Conservation (phyloP, 805 yeast genomes). For the Danielia reshetovae region DNA sequence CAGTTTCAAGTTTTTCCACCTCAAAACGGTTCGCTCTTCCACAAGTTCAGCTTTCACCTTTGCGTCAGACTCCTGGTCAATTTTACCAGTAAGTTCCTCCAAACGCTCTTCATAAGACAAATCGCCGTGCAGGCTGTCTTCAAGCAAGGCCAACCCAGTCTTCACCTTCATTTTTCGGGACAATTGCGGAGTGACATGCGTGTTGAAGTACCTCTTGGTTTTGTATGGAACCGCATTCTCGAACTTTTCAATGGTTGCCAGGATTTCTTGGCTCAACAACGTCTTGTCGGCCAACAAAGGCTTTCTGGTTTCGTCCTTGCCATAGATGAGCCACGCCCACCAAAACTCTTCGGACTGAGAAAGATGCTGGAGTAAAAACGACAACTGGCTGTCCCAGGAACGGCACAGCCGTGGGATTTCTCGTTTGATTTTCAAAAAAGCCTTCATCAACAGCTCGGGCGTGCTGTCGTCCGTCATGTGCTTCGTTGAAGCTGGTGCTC, state of each 20-base stretch:
- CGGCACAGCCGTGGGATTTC: slow-evolving; percentile 22
- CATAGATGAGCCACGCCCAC: slow-evolving; percentile 40
- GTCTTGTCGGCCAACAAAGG: slow-evolving; percentile 23
- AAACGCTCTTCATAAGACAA: background rate
- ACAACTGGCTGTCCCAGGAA: slow-evolving; percentile 22
- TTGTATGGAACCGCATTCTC: slow-evolving; percentile 24
- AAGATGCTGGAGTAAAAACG: slow-evolving; percentile 25
- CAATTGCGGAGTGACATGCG: slow-evolving; percentile 40
- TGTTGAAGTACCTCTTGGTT: slow-evolving; percentile 36
- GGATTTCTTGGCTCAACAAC: slow-evolving; percentile 21
- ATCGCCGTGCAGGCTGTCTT: background rate
- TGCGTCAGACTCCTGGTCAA: slow-evolving; percentile 8
- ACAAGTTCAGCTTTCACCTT: slow-evolving; percentile 10
- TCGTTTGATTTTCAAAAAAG: slow-evolving; percentile 23
- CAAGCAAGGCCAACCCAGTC: slow-evolving; percentile 27
- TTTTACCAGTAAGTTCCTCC: slow-evolving; percentile 2
- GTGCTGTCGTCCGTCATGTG: slow-evolving; percentile 34
- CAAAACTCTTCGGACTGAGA: slow-evolving; percentile 28
- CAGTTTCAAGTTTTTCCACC: slow-evolving; percentile 31
- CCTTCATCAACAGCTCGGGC: slow-evolving; percentile 21
- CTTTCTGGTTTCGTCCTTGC: slow-evolving; percentile 31
- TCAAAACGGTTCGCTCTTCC: slow-evolving; percentile 25
- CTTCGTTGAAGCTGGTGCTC: slow-evolving; percentile 28
- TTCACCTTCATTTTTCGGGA: slow-evolving; percentile 35
- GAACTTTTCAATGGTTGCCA: slow-evolving; percentile 15